Evolutionary conservation across 1,284 basidiomycete genomes (phyloP), one percentile per base, ranked within the genome.

Genomic region (Cryptococcus sp.): DNA sequence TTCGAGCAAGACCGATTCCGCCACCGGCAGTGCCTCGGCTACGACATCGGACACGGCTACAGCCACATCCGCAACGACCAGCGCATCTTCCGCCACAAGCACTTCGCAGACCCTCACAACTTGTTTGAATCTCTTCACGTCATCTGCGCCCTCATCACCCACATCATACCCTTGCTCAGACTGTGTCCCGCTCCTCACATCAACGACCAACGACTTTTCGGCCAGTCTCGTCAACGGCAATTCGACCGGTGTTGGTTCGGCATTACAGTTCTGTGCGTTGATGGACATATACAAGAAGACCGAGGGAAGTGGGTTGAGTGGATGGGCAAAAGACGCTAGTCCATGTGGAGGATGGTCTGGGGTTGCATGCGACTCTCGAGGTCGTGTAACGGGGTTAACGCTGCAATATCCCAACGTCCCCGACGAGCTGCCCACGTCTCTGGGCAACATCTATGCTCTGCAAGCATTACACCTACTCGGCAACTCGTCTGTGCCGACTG

Each of bases 241-340:
- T 54, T 61, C 66, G 1, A 71, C 67, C 0, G 72, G 70, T 10
- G 70, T 76, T 15, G 77, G 77, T 3, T 66, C 71, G 3, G 73
- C 72, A 1, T 58, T 78, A 10, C 78, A 80, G 60, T 79, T 73
- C 59, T 80, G 78, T 50, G 72, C 75, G 1, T 58, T 79, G 46
- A 67, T 70, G 56, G 69, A 76, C 39, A 50, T 79, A 2, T 69
- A 58, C 47, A 58, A 62, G 50, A 64, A 64, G 20, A 48, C 52
- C 0, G 55, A 44, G 17, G 23, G 23, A 16, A 47, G 47, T 5
- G 52, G 46, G 11, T 46, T 57, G 15, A 66, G 55, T 3, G 37
- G 66, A 2, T 74, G 73, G 74, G 66, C 60, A 23, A 59, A 49
- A 13, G 64, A 73, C 55, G 66, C 62, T 5, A 66, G 65, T 46